Evolutionary conservation across 192 early-diverging fungal species (phyloP).

Genomic region (Entomortierella beljakovae): DNA sequence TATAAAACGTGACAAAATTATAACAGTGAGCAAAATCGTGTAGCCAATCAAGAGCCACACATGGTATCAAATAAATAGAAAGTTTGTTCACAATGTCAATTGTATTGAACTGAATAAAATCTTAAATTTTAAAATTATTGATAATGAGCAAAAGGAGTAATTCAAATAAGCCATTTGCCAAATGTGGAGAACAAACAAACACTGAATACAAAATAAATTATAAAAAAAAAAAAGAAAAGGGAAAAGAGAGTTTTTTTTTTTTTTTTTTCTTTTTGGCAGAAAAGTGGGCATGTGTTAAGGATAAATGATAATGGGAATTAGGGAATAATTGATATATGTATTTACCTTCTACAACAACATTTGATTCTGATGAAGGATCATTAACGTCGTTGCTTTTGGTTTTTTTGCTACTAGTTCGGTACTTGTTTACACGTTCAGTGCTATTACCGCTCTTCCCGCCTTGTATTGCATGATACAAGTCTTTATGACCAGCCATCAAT

Average conservation of each 20-base stretch:
- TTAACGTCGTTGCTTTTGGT: constrained; percentile 4
- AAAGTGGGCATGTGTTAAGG: background rate
- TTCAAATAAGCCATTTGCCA: background rate
- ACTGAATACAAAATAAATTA: background rate
- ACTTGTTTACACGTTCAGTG: constrained; percentile 26
- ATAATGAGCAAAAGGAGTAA: background rate
- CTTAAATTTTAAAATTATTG: background rate
- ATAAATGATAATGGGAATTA: background rate
- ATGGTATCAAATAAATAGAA: background rate
- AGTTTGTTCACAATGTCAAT: too few species aligned
- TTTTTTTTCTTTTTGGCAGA: too few species aligned
- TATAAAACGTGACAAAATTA: background rate
- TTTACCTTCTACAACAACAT: constrained; percentile 30
- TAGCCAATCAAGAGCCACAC: background rate
- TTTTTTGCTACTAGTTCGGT: constrained; percentile 7
- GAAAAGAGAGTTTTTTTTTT: background rate
- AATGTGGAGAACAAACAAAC: constrained; percentile 27
- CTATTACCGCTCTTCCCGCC: constrained; percentile 4
- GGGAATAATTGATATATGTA: background rate
- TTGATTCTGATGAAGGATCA: constrained; percentile 8
- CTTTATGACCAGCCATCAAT: constrained; percentile 49
- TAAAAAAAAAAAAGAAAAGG: background rate
- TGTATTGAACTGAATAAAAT: background rate
- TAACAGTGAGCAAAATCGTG: constrained; percentile 1
- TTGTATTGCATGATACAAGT: constrained; percentile 37